Base-by-base conservation (phyloP, 768 basidiomycete species). In the Agrocybe praecox region DNA sequence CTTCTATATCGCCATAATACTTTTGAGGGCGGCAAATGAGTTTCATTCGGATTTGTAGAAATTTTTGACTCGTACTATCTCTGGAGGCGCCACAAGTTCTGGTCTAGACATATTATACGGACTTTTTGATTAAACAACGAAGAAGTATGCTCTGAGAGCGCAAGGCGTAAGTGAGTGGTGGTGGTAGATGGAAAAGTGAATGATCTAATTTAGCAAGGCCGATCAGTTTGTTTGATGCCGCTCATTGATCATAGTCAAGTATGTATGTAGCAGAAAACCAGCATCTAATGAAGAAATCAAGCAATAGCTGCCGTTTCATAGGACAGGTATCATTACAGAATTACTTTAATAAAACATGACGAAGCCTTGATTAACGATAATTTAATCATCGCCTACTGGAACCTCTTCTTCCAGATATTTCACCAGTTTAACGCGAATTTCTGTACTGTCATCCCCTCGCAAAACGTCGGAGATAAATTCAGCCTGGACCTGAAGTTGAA, bases 1-100 rank as follows among this genome's bases (percentile, higher is more conserved):
- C 96, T 72, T 98, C 96, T 8, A 79, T 74, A 70, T 98, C 97
- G 52, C 94, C 95, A 83, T 99, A 99, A 70, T 96, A 98, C 96
- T 98, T 62, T 54, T 29, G 29, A 53, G 53, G 11, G 14, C 24
- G 44, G 46, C 46, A 45, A 46, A 40, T 26, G 45, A 56, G 52
- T 56, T 52, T 55, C 48, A 47, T 57, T 10, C 23, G 59, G 48
- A 29, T 49, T 42, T 21, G n/a, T 19, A n/a, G 44, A 34, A 23
- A 36, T 33, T 26, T 14, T 17, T 52, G 54, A 19, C 40, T 54
- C 88, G 59, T 75, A 96, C 96, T 56, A 99, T 88, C 78, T 95
- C 92, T 57, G 94, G 92, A 21, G 94, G 94, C 24, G 92, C 91
- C 72, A 89, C 83, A 49, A 92, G 84, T 67, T 96, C 94, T 60